phyloP scores from a whole-genome alignment of 2,329 filamentous ascomycete genomes.

The Aspergillus costaricaensis region DNA sequence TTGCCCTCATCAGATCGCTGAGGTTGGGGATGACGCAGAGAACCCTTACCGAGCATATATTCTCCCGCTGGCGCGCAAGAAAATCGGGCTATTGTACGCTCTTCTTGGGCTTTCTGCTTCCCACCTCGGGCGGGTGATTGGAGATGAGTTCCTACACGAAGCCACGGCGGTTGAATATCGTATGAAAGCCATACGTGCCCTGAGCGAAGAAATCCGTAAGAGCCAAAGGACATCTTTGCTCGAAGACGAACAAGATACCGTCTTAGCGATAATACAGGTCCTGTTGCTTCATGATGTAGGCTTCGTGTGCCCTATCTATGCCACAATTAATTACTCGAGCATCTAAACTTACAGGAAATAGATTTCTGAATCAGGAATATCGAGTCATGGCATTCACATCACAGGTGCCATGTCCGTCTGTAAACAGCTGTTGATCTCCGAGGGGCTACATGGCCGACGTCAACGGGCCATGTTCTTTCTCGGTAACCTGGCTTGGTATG shows the following conservation, averaged over 20 bases:
- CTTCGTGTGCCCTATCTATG: neutral
- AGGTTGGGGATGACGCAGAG: conserved; percentile 21
- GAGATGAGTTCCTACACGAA: conserved; percentile 24
- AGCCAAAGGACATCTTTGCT: conserved; percentile 26
- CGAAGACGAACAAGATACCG: conserved; percentile 31
- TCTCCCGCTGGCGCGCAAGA: conserved; percentile 30
- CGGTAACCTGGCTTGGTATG: conserved; percentile 33
- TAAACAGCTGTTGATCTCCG: conserved; percentile 27
- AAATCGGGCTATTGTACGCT: conserved; percentile 31
- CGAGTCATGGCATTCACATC: conserved; percentile 35
- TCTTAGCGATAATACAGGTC: conserved; percentile 34
- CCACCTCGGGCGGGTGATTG: conserved; percentile 28
- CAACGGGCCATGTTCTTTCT: conserved; percentile 33
- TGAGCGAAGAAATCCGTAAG: conserved; percentile 28
- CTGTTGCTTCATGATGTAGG: conserved; percentile 36
- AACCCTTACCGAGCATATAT: conserved; percentile 35
- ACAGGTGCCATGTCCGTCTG: conserved; percentile 37
- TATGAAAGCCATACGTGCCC: conserved; percentile 31
- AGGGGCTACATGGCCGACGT: conserved; percentile 25
- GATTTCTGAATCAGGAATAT: conserved; percentile 37
- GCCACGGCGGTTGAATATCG: conserved; percentile 31
- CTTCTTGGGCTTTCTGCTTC: conserved; percentile 33
- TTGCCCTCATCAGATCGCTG: conserved; percentile 34
- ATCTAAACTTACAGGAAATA: conserved; percentile 12
- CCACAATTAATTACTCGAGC: neutral